phyloP scores from a whole-genome alignment of 805 yeast genomes.

The Wickerhamiella shivajii region DNA sequence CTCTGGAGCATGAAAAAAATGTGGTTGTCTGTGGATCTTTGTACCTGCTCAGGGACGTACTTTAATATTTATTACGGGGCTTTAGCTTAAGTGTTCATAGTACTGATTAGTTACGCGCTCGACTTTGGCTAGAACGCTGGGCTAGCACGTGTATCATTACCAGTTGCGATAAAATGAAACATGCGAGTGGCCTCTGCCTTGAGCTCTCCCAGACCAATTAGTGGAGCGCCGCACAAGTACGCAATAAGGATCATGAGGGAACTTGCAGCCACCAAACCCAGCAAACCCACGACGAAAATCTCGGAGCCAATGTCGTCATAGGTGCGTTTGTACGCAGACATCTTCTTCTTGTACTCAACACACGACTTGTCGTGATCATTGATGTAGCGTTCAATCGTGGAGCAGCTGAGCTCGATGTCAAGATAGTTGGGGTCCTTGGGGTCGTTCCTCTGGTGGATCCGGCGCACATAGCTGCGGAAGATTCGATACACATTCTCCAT shows the following conservation, averaged over 20 bases:
- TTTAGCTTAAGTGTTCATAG: too few relatives aligned
- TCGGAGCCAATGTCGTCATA: neutral
- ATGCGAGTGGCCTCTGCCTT: slow-evolving; percentile 7
- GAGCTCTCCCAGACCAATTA: slow-evolving; percentile 10
- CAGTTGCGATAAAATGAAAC: slow-evolving; percentile 1
- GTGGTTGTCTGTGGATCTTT: slow-evolving; percentile 57
- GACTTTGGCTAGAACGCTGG: too few relatives aligned
- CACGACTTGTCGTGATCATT: slow-evolving; percentile 29
- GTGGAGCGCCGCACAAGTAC: slow-evolving; percentile 13
- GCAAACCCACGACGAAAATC: neutral
- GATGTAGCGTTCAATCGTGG: slow-evolving; percentile 76
- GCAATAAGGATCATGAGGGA: slow-evolving; percentile 15
- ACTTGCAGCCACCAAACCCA: slow-evolving; percentile 2
- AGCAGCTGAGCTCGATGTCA: slow-evolving; percentile 70
- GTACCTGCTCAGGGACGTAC: slow-evolving; percentile 46
- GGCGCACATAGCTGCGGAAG: slow-evolving; percentile 57
- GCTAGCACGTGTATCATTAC: too few relatives aligned
- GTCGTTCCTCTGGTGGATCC: slow-evolving; percentile 62
- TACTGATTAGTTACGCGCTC: too few relatives aligned
- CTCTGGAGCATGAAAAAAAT: slow-evolving; percentile 13
- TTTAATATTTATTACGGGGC: too few relatives aligned
- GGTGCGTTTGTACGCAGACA: neutral
- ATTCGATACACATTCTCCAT: slow-evolving; percentile 62
- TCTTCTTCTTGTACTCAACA: slow-evolving; percentile 11
- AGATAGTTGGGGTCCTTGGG: slow-evolving; percentile 80